A percentile compares a stretch with the other conserved stretches of the same genome.
These are phyloP conservation scores for Xanthoconium purpureum DNA, from an alignment of 768 basidiomycete genomes.

Conservation along the genomic window DNA sequence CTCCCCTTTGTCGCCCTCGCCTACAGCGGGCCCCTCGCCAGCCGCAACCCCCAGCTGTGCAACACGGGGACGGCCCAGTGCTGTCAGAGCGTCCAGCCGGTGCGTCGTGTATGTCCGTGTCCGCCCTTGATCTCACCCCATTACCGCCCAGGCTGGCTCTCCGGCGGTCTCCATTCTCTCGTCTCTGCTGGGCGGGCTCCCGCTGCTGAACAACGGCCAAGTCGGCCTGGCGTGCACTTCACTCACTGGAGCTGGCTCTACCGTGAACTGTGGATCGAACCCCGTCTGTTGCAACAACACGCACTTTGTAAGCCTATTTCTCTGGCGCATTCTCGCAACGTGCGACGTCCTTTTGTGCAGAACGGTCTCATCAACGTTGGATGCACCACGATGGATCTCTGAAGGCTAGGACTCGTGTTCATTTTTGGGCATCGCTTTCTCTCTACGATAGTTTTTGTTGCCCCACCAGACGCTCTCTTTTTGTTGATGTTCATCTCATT, in stretches of 20 bases:
- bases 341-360: neutral
- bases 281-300: conserved; percentile 26
- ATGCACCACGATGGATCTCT: conserved; percentile 17
- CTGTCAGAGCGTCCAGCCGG: conserved; percentile 19
- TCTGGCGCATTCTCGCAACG: neutral
- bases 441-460: conserved; percentile 12
- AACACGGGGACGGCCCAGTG: conserved; percentile 19
- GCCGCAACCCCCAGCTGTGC: conserved; percentile 24
- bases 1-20: conserved; percentile 19
- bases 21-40: conserved; percentile 18
- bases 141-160: conserved; percentile 9
- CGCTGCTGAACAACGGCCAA: neutral
- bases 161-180: neutral
- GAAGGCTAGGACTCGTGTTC: conserved; percentile 7
- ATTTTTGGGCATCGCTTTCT: conserved; percentile 20
- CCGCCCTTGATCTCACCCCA: conserved; percentile 3
- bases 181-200: conserved; percentile 4
- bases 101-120: conserved; percentile 5
- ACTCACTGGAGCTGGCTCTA: conserved; percentile 26
- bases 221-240: conserved; percentile 21
- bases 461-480: conserved; percentile 23
- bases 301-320: conserved; percentile 8
- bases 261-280: conserved; percentile 10
- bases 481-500: conserved; percentile 22
- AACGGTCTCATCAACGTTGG: conserved; percentile 27